Evolutionary conservation across 768 basidiomycete species (phyloP).

Genomic region (Baorangia bicolor): DNA sequence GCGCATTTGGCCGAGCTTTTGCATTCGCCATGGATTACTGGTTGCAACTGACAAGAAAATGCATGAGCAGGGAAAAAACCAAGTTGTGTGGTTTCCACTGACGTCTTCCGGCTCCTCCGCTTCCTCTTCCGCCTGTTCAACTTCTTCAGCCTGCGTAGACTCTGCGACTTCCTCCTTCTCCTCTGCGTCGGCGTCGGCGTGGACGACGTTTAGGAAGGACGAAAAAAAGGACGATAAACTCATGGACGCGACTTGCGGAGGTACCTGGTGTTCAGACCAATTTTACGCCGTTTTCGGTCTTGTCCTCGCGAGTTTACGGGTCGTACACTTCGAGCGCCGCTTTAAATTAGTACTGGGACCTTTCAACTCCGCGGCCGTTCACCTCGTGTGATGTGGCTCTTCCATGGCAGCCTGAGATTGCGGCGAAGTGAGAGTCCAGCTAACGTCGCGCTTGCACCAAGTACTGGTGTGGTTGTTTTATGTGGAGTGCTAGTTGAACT

Average conservation of each 20-base stretch:
- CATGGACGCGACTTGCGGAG: slow-evolving; percentile 31
- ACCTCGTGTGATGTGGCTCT: too few species aligned
- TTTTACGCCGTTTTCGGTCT: slow-evolving; percentile 6
- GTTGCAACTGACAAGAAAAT: slow-evolving; percentile 51
- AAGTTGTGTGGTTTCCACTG: slow-evolving; percentile 31
- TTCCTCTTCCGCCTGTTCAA: slow-evolving; percentile 50
- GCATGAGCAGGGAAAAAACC: not conserved
- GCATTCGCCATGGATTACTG: slow-evolving; percentile 75
- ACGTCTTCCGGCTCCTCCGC: slow-evolving; percentile 81
- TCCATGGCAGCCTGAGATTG: too few species aligned
- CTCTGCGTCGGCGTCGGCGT: slow-evolving; percentile 45
- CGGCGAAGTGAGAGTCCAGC: too few species aligned
- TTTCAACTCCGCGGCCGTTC: not conserved
- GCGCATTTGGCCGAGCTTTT: slow-evolving; percentile 64
- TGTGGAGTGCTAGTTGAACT: too few species aligned
- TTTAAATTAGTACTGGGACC: slow-evolving; percentile 2
- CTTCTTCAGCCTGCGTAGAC: slow-evolving; percentile 39
- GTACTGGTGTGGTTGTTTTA: too few species aligned
- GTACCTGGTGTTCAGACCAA: slow-evolving; percentile 4
- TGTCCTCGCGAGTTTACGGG: slow-evolving; percentile 30
- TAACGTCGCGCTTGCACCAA: too few species aligned
- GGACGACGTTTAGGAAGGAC: slow-evolving; percentile 39
- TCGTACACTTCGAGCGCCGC: slow-evolving; percentile 17
- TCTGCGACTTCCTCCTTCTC: slow-evolving; percentile 28
- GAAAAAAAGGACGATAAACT: slow-evolving; percentile 45